Evolutionary conservation across 1,139 yeast species (phyloP).

Genomic region (Geotrichum bryndzae): DNA sequence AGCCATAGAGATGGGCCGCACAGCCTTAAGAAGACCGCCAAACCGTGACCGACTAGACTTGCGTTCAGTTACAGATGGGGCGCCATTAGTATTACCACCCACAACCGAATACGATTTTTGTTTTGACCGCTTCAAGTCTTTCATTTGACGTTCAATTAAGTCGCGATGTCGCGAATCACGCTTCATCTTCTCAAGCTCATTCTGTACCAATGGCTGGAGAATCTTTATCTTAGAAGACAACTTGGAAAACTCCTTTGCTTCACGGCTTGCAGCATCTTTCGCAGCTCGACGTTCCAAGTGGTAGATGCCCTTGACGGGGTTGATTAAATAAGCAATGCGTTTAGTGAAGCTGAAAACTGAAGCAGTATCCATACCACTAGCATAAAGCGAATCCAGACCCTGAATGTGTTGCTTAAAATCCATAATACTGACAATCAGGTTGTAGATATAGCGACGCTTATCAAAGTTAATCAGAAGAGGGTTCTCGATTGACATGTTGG

Average conservation of each 20-base stretch:
- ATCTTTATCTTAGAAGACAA: slow-evolving; percentile 36
- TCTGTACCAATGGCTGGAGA: slow-evolving; percentile 41
- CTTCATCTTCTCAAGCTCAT: slow-evolving; percentile 47
- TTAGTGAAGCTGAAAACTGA: slow-evolving; percentile 13
- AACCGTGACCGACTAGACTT: slow-evolving; percentile 22
- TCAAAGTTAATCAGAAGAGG: slow-evolving; percentile 58
- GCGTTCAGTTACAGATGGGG: neutral
- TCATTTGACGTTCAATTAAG: slow-evolving; percentile 38
- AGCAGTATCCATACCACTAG: neutral
- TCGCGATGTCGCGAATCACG: slow-evolving; percentile 48
- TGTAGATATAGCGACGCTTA: slow-evolving; percentile 58
- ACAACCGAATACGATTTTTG: neutral
- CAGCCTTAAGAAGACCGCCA: slow-evolving; percentile 38
- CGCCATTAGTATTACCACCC: neutral
- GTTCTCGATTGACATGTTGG: slow-evolving; percentile 57
- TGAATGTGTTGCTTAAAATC: slow-evolving; percentile 34
- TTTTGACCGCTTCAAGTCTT: slow-evolving; percentile 30
- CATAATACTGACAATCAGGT: slow-evolving; percentile 45
- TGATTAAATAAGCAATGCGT: slow-evolving; percentile 27
- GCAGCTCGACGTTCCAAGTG: slow-evolving; percentile 31
- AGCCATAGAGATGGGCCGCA: slow-evolving; percentile 40
- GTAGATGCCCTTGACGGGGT: slow-evolving; percentile 29
- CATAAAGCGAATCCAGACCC: slow-evolving; percentile 12
- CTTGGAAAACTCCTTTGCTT: slow-evolving; percentile 37
- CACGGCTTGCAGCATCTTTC: slow-evolving; percentile 41